phyloP scores from a whole-genome alignment of 257 asterid species.

The Jasminum sambac region DNA sequence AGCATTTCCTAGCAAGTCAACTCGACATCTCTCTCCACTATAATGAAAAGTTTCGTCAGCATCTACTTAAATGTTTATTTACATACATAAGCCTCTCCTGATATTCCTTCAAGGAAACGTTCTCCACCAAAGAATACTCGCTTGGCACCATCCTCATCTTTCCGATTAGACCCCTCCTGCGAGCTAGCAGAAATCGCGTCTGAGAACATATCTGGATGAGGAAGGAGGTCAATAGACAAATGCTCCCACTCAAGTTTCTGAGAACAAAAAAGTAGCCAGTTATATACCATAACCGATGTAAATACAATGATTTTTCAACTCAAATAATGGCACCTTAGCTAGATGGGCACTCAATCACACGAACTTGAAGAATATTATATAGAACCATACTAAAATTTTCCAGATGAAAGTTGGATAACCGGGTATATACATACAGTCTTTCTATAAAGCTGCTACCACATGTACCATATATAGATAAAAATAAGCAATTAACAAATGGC shows the following conservation, averaged over 20 bases:
- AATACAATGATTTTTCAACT: slow-evolving; percentile 10
- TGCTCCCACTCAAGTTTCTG: slow-evolving; percentile 99
- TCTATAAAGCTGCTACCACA: slow-evolving; percentile 5
- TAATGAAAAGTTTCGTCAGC: slow-evolving; percentile 23
- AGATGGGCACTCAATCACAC: slow-evolving; percentile 10
- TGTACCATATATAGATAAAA: slow-evolving; percentile 17
- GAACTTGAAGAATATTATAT: not conserved
- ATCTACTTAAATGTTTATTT: slow-evolving; percentile 27
- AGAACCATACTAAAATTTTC: not conserved
- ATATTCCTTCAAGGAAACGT: slow-evolving; percentile 89
- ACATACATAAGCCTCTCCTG: slow-evolving; percentile 95
- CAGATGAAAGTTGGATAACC: not conserved
- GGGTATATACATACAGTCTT: not conserved
- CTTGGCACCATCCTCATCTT: slow-evolving; percentile 98
- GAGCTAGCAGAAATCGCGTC: slow-evolving; percentile 62
- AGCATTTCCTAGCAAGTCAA: slow-evolving; percentile 15
- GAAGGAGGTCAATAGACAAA: slow-evolving; percentile 90
- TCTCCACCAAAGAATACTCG: slow-evolving; percentile 98
- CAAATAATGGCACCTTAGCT: slow-evolving; percentile 6
- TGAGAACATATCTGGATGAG: slow-evolving; percentile 95
- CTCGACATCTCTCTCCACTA: slow-evolving; percentile 16
- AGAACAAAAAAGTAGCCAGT: slow-evolving; percentile 20
- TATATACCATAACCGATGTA: slow-evolving; percentile 10
- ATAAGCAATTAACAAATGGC: slow-evolving; percentile 19
- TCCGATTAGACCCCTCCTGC: slow-evolving; percentile 56